These are phyloP conservation scores for Trichothecium sympodiale DNA, from an alignment of 2,329 filamentous ascomycete species.

Conservation along the genomic window DNA sequence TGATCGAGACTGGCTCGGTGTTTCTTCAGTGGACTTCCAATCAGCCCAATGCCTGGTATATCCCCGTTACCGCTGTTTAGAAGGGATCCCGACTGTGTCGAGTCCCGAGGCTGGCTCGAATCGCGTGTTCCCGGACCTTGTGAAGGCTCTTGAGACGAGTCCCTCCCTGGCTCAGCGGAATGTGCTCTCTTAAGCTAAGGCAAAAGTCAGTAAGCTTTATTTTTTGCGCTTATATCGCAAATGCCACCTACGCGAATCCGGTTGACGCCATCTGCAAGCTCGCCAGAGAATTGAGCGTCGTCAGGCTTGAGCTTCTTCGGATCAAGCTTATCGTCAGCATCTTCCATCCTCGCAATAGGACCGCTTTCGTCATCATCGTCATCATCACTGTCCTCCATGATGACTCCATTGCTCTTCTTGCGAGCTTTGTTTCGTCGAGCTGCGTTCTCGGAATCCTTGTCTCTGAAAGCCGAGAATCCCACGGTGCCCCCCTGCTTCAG, in stretches of 20 bases:
- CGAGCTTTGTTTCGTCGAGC: constrained; percentile 44
- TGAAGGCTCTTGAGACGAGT: constrained; percentile 19
- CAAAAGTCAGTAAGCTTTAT: background rate
- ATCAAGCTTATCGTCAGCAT: constrained; percentile 8
- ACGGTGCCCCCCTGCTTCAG: constrained; percentile 80
- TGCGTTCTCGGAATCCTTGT: constrained; percentile 45
- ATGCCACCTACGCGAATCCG: constrained; percentile 60
- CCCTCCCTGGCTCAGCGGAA: constrained; percentile 56
- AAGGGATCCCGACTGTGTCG: constrained; percentile 7
- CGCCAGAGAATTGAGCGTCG: constrained; percentile 60
- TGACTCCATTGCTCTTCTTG: constrained; percentile 56
- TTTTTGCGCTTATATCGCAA: constrained; percentile 5
- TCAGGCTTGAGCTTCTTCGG: constrained; percentile 50
- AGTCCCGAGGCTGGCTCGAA: constrained; percentile 28
- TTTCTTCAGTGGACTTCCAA: constrained; percentile 68
- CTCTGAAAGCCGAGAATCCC: constrained; percentile 81
- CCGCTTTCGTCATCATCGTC: constrained; percentile 57
- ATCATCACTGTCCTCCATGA: constrained; percentile 64
- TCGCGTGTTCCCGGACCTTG: constrained; percentile 24
- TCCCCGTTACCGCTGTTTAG: constrained; percentile 17
- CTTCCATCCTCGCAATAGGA: constrained; percentile 49
- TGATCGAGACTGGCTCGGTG: constrained; percentile 48
- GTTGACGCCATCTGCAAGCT: constrained; percentile 70
- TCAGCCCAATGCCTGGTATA: constrained; percentile 23
- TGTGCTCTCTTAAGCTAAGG: constrained; percentile 68